Evolutionary conservation across 805 yeast species (phyloP).

Genomic region (Schwanniomyces yamadae): DNA sequence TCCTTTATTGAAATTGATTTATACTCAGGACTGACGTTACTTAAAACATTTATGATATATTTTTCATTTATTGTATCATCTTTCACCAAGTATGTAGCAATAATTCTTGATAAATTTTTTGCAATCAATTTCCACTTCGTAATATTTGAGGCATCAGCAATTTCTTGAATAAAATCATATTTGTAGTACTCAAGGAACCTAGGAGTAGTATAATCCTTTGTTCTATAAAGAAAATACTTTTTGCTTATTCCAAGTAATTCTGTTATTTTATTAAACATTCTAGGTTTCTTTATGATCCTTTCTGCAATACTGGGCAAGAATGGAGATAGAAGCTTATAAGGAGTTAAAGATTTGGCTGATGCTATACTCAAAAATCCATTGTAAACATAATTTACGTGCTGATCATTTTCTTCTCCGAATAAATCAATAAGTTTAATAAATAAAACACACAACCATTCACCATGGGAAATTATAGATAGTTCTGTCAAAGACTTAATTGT

Average conservation of each 20-base stretch:
- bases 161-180: constrained; percentile 58
- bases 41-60: constrained; percentile 52
- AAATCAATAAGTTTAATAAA: constrained; percentile 64
- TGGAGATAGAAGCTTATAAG: constrained; percentile 80
- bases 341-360: constrained; percentile 52
- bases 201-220: constrained; percentile 75
- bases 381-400: constrained; percentile 66
- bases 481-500: constrained; percentile 62
- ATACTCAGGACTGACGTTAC: constrained; percentile 52
- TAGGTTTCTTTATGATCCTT: constrained; percentile 58
- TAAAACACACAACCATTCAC: constrained; percentile 66
- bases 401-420: constrained; percentile 62
- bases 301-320: constrained; percentile 71
- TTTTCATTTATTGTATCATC: constrained; percentile 47
- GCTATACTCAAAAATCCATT: constrained; percentile 64
- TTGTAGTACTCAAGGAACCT: constrained; percentile 66
- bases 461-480: constrained; percentile 58
- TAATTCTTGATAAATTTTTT: constrained; percentile 48
- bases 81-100: constrained; percentile 58
- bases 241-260: constrained; percentile 63
- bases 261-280: constrained; percentile 58
- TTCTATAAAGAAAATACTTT: constrained; percentile 62
- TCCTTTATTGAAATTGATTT: constrained; percentile 30
- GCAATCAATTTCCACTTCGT: constrained; percentile 48
- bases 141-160: constrained; percentile 53